Evolutionary conservation across 2,329 filamentous ascomycete species (phyloP).

Genomic region (Volutella citrinella): DNA sequence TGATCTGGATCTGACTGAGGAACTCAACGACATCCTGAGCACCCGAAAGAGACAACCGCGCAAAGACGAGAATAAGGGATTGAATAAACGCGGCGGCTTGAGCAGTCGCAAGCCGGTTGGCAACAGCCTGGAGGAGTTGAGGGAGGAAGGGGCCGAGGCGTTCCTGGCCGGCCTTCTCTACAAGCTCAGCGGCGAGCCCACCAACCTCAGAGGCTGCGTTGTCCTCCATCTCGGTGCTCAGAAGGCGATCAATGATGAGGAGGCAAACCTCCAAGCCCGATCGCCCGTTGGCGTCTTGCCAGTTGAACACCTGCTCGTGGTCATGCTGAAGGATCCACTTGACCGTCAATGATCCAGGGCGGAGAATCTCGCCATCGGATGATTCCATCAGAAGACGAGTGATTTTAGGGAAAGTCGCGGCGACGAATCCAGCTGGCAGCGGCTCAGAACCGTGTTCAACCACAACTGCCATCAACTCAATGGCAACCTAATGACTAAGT

Average conservation of each 20-base stretch:
- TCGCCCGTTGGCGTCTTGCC: constrained; percentile 76
- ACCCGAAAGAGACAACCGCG: constrained; percentile 79
- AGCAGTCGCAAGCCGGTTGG: constrained; percentile 77
- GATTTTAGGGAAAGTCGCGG: constrained; percentile 81
- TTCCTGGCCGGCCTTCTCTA: constrained; percentile 92
- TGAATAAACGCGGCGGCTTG: constrained; percentile 89
- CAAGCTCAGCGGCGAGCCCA: constrained; percentile 86
- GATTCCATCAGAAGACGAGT: constrained; percentile 79
- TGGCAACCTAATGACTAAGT: constrained; percentile 60
- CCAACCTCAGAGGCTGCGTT: constrained; percentile 95
- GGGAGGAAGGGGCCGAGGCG: constrained; percentile 85
- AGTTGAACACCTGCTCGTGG: constrained; percentile 82
- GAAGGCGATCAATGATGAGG: constrained; percentile 85
- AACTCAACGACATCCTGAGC: constrained; percentile 91
- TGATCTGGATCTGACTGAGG: constrained; percentile 78
- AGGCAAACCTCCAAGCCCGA: constrained; percentile 85
- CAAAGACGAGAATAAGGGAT: constrained; percentile 92
- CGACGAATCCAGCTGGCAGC: constrained; percentile 81
- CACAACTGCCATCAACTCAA: constrained; percentile 77
- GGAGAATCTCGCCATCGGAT: constrained; percentile 82
- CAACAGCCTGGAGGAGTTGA: constrained; percentile 85
- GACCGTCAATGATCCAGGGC: constrained; percentile 79
- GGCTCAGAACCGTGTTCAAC: constrained; percentile 81
- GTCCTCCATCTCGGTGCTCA: constrained; percentile 82
- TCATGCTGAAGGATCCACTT: constrained; percentile 90